Conservation (phyloP, 371 early-diverging fungal genomes). For the Batkoa obscura region DNA sequence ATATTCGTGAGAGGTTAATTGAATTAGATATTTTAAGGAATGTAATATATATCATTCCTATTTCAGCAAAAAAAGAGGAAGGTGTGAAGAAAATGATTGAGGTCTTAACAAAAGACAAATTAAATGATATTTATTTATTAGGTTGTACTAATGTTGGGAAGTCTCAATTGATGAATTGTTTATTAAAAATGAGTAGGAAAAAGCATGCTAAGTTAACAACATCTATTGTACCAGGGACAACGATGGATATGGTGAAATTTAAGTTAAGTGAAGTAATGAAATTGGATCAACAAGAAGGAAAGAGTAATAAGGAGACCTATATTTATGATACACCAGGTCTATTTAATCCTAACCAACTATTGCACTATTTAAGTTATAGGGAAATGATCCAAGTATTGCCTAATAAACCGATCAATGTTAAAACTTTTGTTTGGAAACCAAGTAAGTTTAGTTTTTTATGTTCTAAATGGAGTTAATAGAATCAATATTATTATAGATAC, state of each 20-base stretch:
- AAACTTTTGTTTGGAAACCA: slow-evolving; percentile 27
- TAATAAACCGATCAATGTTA: slow-evolving; percentile 22
- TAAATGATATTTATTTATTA: slow-evolving; percentile 34
- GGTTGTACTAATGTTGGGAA: slow-evolving; percentile 57
- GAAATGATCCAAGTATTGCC: slow-evolving; percentile 27
- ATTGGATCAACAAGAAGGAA: slow-evolving; percentile 11
- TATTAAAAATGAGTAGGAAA: slow-evolving; percentile 20
- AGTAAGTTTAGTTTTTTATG: slow-evolving; percentile 8
- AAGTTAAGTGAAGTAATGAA: slow-evolving; percentile 31
- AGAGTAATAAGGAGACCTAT: slow-evolving; percentile 9
- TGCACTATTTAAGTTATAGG: slow-evolving; percentile 20
- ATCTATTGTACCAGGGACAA: slow-evolving; percentile 44
- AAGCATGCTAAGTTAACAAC: slow-evolving; percentile 20
- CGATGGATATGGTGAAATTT: slow-evolving; percentile 37
- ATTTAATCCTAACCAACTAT: slow-evolving; percentile 28
- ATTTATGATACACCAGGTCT: slow-evolving; percentile 54
- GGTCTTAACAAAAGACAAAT: slow-evolving; percentile 19
- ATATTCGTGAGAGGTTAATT: slow-evolving; percentile 25
- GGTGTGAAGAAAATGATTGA: slow-evolving; percentile 27
- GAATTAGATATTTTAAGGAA: slow-evolving; percentile 17
- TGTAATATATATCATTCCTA: slow-evolving; percentile 21
- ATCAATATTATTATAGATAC: slow-evolving; percentile 12
- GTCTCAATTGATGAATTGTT: slow-evolving; percentile 39
- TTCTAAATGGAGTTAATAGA: neutral
- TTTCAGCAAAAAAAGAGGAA: slow-evolving; percentile 42